Evolutionary conservation across 192 early-diverging fungal genomes (phyloP).

Genomic region (Coemansia furcata): DNA sequence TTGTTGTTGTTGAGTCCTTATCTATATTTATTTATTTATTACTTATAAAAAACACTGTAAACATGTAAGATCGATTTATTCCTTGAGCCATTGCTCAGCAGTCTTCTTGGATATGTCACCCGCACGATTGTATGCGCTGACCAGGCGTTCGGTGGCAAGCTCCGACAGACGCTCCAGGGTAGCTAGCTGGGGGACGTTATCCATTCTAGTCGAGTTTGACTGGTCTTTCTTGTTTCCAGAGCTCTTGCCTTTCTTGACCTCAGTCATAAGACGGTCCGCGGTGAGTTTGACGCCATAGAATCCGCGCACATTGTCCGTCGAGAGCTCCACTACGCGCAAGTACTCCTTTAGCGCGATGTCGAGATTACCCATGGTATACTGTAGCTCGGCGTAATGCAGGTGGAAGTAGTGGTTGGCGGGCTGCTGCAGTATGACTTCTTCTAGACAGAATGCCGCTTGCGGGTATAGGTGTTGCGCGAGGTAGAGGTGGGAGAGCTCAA

Average conservation of each 20-base stretch:
- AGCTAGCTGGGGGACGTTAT: conserved; percentile 26
- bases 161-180: conserved; percentile 41
- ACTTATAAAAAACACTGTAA: not conserved
- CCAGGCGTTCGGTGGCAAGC: conserved; percentile 47
- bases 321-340: conserved; percentile 83
- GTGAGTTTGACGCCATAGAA: conserved; percentile 82
- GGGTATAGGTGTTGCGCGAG: conserved; percentile 65
- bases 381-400: conserved; percentile 87
- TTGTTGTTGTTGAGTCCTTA: not conserved
- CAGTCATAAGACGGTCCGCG: conserved; percentile 36
- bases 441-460: conserved; percentile 87
- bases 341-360: conserved; percentile 83
- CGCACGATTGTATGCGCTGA: conserved; percentile 19
- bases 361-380: conserved; percentile 67
- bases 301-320: conserved; percentile 78
- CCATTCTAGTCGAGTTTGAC: conserved; percentile 6
- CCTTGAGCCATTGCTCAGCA: conserved; percentile 34
- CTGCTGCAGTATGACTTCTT: conserved; percentile 87
- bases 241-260: not conserved
- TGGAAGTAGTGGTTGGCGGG: conserved; percentile 85
- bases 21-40: conserved; percentile 2
- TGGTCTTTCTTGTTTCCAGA: not conserved
- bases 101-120: conserved; percentile 19
- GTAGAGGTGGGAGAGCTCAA: conserved; percentile 77
- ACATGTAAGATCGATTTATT: not conserved